Evolutionary conservation across 2,329 filamentous ascomycete genomes (phyloP), one percentile per base, ranked within the genome.

Genomic region (Trichophyton rubrum): DNA sequence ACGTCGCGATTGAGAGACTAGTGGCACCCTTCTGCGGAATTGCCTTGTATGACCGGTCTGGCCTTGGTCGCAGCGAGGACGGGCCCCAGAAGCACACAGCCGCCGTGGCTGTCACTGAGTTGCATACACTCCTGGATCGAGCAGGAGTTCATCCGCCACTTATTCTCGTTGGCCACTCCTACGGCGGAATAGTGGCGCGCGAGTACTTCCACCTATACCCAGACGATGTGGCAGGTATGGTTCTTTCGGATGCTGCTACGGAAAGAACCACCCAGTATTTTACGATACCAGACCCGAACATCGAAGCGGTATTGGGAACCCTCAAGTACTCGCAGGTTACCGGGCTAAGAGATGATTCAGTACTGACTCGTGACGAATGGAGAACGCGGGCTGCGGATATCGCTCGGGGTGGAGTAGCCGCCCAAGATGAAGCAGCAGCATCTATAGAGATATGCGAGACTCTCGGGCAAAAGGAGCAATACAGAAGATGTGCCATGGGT

Each of bases 121-220:
- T 75, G 24, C 67, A 67, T 47, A 61, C 35, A 24, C 65, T 73
- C n/a, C 66, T 74, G 3, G 11, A 62, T n/a, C 58, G 45, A 3
- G 65, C 63, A 9, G 33, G 63, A 0, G 60, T 73, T 0, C 6
- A 41, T 0, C 65, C 70, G 5, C 73, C 72, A 1, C 67, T 71
- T 15, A 47, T 75, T 2, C 64, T 77, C 4, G 68, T 71, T 1
- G 73, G 67, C 1, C 74, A 77, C 62, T 75, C 73, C 9, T 77
- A 74, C 58, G 74, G 74, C 6, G 73, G 67, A 0, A 70, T 75
- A 47, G 64, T 75, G 45, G 71, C 72, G 17, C 69, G 74, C 3
- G 72, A 75, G 56, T 75, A 70, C 59, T 63, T 76, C 13, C 70
- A 75, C 59, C 61, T 71, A 0, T 65, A 68, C 33, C 60, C 65